Evolutionary conservation across 169 alveolate genomes (phyloP).

Genomic region (Eimeria tenella): DNA sequence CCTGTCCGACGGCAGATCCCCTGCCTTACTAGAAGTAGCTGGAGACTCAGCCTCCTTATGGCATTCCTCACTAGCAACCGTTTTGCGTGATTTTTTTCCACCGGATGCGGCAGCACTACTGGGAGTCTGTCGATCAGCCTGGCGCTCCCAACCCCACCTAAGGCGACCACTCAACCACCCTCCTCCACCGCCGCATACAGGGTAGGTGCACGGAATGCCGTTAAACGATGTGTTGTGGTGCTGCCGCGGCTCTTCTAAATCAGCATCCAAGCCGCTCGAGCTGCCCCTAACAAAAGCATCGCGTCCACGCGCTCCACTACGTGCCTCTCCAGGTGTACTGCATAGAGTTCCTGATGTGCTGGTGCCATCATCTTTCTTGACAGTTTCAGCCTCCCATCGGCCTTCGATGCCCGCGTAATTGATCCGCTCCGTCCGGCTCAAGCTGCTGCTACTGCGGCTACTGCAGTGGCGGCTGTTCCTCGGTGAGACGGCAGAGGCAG

Average conservation of each 20-base stretch:
- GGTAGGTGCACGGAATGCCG: slow-evolving; percentile 7
- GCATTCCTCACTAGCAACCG: slow-evolving; percentile 10
- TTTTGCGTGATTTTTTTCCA: slow-evolving; percentile 30
- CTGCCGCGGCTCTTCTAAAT: slow-evolving; percentile 1
- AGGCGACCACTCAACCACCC: slow-evolving; percentile 51
- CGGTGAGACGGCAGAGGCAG: slow-evolving; percentile 27
- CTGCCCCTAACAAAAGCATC: neutral
- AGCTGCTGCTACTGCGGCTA: slow-evolving; percentile 48
- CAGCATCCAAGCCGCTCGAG: slow-evolving; percentile 11
- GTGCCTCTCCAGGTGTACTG: neutral
- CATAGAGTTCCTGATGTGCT: neutral
- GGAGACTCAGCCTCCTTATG: neutral
- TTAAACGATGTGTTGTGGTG: neutral
- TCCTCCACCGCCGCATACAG: neutral
- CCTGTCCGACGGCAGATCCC: neutral
- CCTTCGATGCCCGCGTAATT: neutral
- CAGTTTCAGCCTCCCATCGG: neutral
- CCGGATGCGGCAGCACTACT: neutral
- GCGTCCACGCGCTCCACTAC: neutral
- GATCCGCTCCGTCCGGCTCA: slow-evolving; percentile 11
- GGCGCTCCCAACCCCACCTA: slow-evolving; percentile 61
- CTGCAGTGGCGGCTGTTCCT: slow-evolving; percentile 42
- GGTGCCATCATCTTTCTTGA: neutral
- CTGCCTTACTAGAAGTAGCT: neutral
- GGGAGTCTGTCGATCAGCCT: slow-evolving; percentile 23